These are phyloP conservation scores for Viola odorata DNA, from an alignment of 345 rosid species.

Conservation along the genomic window DNA sequence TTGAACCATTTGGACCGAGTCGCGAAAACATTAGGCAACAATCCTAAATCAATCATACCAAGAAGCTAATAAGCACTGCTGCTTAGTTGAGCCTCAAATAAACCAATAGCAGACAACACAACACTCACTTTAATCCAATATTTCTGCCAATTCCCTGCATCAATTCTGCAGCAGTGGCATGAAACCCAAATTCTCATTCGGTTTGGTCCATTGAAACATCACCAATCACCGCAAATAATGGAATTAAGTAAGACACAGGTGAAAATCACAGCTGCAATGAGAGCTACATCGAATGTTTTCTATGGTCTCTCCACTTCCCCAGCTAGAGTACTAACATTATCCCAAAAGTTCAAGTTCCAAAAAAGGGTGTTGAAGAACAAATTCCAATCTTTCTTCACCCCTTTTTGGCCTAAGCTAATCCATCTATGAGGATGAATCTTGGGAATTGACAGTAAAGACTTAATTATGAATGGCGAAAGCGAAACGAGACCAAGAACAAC, in stretches of 20 bases:
- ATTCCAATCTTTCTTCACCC: constrained; percentile 62
- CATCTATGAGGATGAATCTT: constrained; percentile 61
- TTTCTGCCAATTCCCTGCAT: constrained; percentile 80
- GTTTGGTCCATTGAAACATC: constrained; percentile 55
- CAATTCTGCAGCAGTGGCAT: constrained; percentile 64
- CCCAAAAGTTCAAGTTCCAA: constrained; percentile 96
- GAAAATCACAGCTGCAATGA: constrained; percentile 59
- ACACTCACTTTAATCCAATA: constrained; percentile 67
- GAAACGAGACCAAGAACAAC: constrained; percentile 65
- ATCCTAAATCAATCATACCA: constrained; percentile 73
- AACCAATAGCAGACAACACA: constrained; percentile 60
- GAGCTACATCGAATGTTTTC: constrained; percentile 60
- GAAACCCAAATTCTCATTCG: constrained; percentile 61
- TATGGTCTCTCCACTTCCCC: constrained; percentile 75
- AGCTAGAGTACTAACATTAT: constrained; percentile 76
- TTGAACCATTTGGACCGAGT: constrained; percentile 52
- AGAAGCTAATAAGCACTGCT: constrained; percentile 65
- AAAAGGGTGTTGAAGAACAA: constrained; percentile 82
- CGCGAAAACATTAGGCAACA: constrained; percentile 48
- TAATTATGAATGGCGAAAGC: constrained; percentile 59
- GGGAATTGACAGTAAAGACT: constrained; percentile 66
- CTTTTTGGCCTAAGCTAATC: constrained; percentile 59
- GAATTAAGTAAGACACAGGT: constrained; percentile 75
- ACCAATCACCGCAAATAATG: constrained; percentile 72
- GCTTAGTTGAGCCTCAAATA: constrained; percentile 84